Evolutionary conservation across 78 protist species (phyloP).

Genomic region (Dictyostelium citrinum): DNA sequence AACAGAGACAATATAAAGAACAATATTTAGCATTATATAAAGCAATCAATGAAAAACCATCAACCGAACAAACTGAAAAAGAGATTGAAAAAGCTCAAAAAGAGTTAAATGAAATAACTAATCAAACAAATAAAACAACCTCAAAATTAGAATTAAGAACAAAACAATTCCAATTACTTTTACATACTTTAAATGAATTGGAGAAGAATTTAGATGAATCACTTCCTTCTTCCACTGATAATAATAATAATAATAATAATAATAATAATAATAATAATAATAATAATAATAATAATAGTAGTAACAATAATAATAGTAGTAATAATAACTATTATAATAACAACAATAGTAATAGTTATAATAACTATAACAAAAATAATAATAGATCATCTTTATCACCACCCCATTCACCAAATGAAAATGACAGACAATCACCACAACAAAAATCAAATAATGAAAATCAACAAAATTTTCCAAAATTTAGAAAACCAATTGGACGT

Average conservation of each 20-base stretch:
- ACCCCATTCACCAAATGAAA: constrained; percentile 16
- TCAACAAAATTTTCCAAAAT: constrained; percentile 8
- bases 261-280: neutral
- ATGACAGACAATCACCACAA: neutral
- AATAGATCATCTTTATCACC: neutral
- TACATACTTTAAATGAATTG: constrained; percentile 56
- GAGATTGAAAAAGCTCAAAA: constrained; percentile 57
- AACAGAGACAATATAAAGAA: constrained; percentile 69
- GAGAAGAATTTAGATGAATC: constrained; percentile 57
- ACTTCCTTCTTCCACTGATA: neutral
- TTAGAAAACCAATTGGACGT: constrained; percentile 67
- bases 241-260: neutral
- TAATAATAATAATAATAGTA: too few species aligned
- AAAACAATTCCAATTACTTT: constrained; percentile 62
- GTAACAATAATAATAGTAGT: neutral
- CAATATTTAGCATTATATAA: constrained; percentile 68
- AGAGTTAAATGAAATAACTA: constrained; percentile 29
- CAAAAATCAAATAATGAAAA: constrained; percentile 2
- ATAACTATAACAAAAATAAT: neutral
- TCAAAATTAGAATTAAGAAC: constrained; percentile 47
- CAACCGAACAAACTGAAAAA: constrained; percentile 50
- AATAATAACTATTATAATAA: neutral
- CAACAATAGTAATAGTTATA: neutral
- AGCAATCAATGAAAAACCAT: constrained; percentile 58
- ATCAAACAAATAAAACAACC: constrained; percentile 21